phyloP scores from a whole-genome alignment of 345 rosid species.

The Anastatica hierochuntica region DNA sequence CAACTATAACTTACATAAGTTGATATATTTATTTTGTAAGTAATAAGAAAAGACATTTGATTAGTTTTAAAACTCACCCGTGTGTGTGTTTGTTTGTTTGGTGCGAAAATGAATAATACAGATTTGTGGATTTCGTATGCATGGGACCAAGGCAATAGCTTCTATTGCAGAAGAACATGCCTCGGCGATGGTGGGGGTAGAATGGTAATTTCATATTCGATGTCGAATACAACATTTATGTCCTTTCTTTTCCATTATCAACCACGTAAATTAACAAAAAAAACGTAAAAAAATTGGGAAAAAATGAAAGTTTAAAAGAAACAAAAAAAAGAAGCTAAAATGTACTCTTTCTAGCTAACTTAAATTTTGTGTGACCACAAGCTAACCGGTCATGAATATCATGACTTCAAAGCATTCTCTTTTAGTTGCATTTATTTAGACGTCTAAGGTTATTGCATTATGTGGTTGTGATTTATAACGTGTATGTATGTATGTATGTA shows the following conservation, averaged over 20 bases:
- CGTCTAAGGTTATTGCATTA: too few species aligned
- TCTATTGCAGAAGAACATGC: slow-evolving; percentile 18
- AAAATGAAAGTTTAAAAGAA: neutral
- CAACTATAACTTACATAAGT: too few species aligned
- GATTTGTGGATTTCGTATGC: slow-evolving; percentile 16
- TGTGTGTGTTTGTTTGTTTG: neutral
- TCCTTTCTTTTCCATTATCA: neutral
- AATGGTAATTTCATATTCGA: slow-evolving; percentile 3
- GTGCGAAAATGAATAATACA: slow-evolving; percentile 1
- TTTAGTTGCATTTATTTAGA: too few species aligned
- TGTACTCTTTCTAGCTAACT: too few species aligned
- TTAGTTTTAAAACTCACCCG: neutral
- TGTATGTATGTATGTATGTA: too few species aligned
- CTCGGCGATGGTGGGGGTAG: neutral
- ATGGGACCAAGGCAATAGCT: slow-evolving; percentile 24
- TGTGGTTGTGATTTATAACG: too few species aligned
- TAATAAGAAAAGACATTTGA: too few species aligned
- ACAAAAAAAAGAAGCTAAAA: neutral
- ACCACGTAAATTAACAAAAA: neutral
- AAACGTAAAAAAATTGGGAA: neutral
- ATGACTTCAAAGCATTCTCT: too few species aligned
- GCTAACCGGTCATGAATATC: too few species aligned
- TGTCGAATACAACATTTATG: neutral
- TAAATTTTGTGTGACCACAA: too few species aligned
- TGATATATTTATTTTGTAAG: too few species aligned